A percentile compares a stretch with the other conserved stretches of the same genome.
Evolutionary conservation across 352 stramenopile genomes (phyloP).

Genomic region (Blastocystis sp.): DNA sequence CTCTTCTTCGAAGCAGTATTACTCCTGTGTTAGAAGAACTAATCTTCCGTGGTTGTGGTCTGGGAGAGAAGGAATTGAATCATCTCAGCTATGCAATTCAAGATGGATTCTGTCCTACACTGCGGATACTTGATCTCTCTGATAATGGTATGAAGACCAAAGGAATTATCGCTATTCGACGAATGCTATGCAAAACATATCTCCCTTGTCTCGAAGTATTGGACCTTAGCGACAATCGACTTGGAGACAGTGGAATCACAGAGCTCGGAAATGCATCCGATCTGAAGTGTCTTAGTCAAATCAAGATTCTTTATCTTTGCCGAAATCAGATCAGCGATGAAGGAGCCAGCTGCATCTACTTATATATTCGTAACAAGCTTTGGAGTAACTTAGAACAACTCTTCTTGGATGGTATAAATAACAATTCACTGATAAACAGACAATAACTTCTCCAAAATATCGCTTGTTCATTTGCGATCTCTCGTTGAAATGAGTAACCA

Average conservation of each 20-base stretch:
- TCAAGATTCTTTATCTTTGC: conserved; percentile 31
- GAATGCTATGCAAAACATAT: conserved; percentile 18
- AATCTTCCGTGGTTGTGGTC: background rate
- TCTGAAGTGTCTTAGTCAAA: conserved; percentile 2
- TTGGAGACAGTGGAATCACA: conserved; percentile 24
- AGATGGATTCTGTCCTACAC: background rate
- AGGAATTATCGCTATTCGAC: background rate
- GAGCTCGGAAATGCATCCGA: conserved; percentile 40
- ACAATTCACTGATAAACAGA: background rate
- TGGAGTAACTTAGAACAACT: conserved; percentile 28
- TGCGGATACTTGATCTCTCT: conserved; percentile 26
- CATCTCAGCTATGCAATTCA: conserved; percentile 44
- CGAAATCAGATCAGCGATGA: conserved; percentile 48
- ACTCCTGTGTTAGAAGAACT: background rate
- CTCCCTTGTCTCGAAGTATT: conserved; percentile 26
- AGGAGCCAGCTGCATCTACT: conserved; percentile 37
- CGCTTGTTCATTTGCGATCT: conserved; percentile 6
- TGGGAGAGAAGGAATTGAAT: background rate
- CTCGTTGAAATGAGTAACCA: conserved; percentile 53
- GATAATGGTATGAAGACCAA: conserved; percentile 20
- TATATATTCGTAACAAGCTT: conserved; percentile 27
- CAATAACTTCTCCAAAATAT: conserved; percentile 60
- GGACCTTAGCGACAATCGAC: conserved; percentile 21
- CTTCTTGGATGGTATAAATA: conserved; percentile 32
- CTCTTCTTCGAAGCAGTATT: background rate